Evolutionary conservation across 1,139 yeast genomes (phyloP).

Genomic region (Pichia sp.): DNA sequence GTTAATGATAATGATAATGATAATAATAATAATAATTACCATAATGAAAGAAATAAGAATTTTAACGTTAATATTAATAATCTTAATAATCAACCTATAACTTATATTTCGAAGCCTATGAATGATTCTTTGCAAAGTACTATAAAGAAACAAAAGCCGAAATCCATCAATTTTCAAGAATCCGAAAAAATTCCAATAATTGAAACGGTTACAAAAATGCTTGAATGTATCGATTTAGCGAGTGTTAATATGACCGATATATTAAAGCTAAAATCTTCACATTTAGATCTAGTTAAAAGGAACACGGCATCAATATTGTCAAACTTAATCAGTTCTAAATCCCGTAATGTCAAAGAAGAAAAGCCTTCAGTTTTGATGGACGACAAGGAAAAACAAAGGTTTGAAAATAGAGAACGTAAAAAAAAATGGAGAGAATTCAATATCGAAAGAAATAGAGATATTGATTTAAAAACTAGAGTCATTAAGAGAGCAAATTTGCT

Average conservation of each 20-base stretch:
- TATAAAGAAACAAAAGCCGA: too few species aligned
- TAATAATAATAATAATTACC: not conserved
- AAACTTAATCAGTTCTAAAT: constrained; percentile 11
- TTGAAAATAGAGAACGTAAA: constrained; percentile 79
- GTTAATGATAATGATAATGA: constrained; percentile 47
- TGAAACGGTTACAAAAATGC: constrained; percentile 9
- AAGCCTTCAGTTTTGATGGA: constrained; percentile 14
- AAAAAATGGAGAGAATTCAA: constrained; percentile 88
- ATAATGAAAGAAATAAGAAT: too few species aligned
- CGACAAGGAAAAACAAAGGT: constrained; percentile 50
- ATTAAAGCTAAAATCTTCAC: constrained; percentile 14
- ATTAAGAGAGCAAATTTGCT: constrained; percentile 61
- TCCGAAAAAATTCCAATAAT: constrained; percentile 4
- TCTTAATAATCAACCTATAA: not conserved
- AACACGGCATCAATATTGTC: constrained; percentile 19
- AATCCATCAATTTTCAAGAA: too few species aligned
- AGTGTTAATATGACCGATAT: constrained; percentile 14
- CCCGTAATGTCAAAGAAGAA: not conserved
- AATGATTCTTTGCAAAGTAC: too few species aligned
- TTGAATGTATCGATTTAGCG: constrained; percentile 11
- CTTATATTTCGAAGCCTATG: not conserved
- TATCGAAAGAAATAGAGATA: constrained; percentile 75
- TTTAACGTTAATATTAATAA: not conserved
- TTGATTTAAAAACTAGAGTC: constrained; percentile 75
- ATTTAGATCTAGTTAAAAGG: constrained; percentile 15